Percentiles rank a stretch among this genome's conserved stretches.
phyloP scores from a whole-genome alignment of 1,284 basidiomycete genomes.

The Cerioporus squamosus region DNA sequence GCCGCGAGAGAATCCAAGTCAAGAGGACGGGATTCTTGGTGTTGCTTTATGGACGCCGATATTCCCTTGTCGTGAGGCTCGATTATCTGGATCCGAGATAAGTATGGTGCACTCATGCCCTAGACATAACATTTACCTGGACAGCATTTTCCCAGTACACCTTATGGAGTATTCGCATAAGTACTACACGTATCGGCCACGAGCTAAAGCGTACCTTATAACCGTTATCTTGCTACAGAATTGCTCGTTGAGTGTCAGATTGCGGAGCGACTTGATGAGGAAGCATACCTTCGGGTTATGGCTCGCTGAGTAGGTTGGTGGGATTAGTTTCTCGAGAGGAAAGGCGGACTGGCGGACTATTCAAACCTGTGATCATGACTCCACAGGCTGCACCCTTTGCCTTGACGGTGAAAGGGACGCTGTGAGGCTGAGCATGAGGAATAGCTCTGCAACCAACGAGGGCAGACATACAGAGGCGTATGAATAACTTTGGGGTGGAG shows the following conservation, averaged over 20 bases:
- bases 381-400: conserved; percentile 73
- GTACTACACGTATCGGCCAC: neutral
- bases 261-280: neutral
- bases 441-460: neutral
- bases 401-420: conserved; percentile 80
- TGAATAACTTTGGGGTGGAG: conserved; percentile 74
- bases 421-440: conserved; percentile 29
- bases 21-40: conserved; percentile 63
- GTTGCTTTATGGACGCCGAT: conserved; percentile 61
- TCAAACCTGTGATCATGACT: conserved; percentile 84
- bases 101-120: no score
- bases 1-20: conserved; percentile 31
- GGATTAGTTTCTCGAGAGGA: neutral
- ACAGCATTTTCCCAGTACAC: conserved; percentile 88
- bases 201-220: conserved; percentile 62
- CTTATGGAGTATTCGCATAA: conserved; percentile 35
- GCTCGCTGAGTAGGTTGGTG: conserved; percentile 53
- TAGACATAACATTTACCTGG: conserved; percentile 49
- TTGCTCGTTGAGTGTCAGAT: neutral
- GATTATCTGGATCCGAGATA: conserved; percentile 61
- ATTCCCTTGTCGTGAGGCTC: conserved; percentile 81
- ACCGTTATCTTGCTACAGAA: conserved; percentile 76
- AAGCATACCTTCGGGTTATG: conserved; percentile 81
- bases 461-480: conserved; percentile 70
- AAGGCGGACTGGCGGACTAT: neutral